Percentiles rank a stretch among this genome's conserved stretches.
Conservation (phyloP, 306 rosid genomes). For the Pterocarpus santalinus region DNA sequence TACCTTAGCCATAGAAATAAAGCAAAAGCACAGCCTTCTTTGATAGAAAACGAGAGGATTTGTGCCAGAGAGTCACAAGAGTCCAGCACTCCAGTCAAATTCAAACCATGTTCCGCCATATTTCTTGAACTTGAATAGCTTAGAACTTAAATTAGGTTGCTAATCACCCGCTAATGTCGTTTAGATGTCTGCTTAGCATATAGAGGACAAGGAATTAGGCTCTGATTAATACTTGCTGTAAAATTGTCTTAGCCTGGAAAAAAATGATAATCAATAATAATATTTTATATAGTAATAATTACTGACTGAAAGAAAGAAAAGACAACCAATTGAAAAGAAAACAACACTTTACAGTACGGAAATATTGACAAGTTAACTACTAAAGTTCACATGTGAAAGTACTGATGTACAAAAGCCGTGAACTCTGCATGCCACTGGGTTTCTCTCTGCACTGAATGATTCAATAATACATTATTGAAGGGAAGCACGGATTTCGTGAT, state of each 20-base stretch:
- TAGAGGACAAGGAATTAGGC: conserved; percentile 35
- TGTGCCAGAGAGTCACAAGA: conserved; percentile 24
- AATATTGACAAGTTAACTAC: conserved; percentile 43
- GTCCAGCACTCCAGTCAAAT: neutral
- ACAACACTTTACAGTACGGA: conserved; percentile 21
- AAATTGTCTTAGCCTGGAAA: conserved; percentile 12
- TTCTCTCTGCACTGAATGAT: conserved; percentile 20
- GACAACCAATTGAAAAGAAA: conserved; percentile 34
- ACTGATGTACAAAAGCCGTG: conserved; percentile 10
- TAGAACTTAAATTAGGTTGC: conserved; percentile 26
- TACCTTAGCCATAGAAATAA: conserved; percentile 44
- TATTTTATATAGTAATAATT: conserved; percentile 11
- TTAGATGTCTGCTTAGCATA: conserved; percentile 27
- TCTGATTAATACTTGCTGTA: neutral
- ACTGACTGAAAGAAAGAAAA: conserved; percentile 16
- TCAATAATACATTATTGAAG: neutral
- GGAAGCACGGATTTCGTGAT: neutral
- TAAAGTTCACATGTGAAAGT: conserved; percentile 40
- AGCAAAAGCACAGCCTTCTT: no score
- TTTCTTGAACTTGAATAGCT: conserved; percentile 11
- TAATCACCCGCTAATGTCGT: conserved; percentile 40
- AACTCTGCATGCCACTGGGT: conserved; percentile 12
- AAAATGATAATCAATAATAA: neutral
- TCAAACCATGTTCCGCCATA: conserved; percentile 2
- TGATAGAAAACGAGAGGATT: neutral